phyloP scores from a whole-genome alignment of 2,329 filamentous ascomycete species.

The Dactylellina cionopaga region DNA sequence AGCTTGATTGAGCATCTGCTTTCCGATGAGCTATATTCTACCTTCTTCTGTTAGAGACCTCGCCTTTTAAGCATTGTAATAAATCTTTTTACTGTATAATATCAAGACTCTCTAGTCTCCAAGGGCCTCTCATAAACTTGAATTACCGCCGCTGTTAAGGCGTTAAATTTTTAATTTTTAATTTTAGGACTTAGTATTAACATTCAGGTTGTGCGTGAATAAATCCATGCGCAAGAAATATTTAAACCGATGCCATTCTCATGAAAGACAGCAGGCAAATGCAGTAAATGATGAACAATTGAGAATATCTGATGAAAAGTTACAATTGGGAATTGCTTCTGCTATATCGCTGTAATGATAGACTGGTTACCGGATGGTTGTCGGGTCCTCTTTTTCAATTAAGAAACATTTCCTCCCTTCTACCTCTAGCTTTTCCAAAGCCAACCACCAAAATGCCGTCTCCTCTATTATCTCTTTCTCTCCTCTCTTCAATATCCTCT shows the following conservation, averaged over 20 bases:
- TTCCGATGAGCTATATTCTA: background rate
- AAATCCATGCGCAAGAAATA: no score
- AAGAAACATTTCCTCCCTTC: slow-evolving; percentile 40
- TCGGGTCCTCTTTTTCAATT: background rate
- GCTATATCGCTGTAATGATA: no score
- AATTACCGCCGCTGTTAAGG: background rate
- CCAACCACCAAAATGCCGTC: slow-evolving; percentile 36
- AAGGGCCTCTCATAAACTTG: background rate
- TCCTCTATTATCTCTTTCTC: slow-evolving; percentile 18
- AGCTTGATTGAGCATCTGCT: slow-evolving; percentile 7
- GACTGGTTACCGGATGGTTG: no score
- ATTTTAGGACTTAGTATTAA: no score
- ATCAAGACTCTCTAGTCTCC: slow-evolving; percentile 20
- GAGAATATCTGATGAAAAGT: no score
- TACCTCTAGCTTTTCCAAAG: slow-evolving; percentile 27
- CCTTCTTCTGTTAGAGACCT: background rate
- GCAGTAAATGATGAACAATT: no score
- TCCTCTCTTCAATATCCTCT: background rate
- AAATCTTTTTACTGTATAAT: slow-evolving; percentile 30
- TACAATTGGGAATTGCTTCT: no score
- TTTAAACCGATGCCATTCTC: no score
- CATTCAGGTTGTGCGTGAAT: no score
- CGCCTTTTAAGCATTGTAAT: slow-evolving; percentile 23
- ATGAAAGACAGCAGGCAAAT: no score
- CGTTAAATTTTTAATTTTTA: background rate